Conservation (phyloP, 2,329 filamentous ascomycete species). For the Pseudopithomyces maydicus region DNA sequence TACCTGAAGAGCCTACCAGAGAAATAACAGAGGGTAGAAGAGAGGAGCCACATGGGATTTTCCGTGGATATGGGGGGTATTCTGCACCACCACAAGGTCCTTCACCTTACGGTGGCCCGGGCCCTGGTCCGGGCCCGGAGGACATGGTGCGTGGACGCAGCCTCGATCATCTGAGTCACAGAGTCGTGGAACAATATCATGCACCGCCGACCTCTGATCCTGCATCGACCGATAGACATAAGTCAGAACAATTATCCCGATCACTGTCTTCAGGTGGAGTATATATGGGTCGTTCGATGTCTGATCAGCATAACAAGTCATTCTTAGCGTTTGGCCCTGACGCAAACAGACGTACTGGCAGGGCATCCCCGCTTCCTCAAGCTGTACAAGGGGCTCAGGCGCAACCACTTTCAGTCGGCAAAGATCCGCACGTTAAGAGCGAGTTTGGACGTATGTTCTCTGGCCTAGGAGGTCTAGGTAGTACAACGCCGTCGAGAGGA, state of each 20-base stretch:
- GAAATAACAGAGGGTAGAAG: slow-evolving; percentile 33
- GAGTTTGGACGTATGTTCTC: slow-evolving; percentile 95
- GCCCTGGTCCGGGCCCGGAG: slow-evolving; percentile 27
- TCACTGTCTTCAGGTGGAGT: slow-evolving; percentile 40
- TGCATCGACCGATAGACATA: slow-evolving; percentile 38
- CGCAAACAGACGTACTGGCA: slow-evolving; percentile 78
- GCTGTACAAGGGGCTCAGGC: slow-evolving; percentile 91
- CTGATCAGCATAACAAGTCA: slow-evolving; percentile 61
- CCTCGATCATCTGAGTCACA: slow-evolving; percentile 38
- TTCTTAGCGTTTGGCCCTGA: slow-evolving; percentile 75
- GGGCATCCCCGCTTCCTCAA: slow-evolving; percentile 86
- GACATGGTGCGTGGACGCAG: slow-evolving; percentile 40
- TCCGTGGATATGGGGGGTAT: slow-evolving; percentile 39
- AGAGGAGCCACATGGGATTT: slow-evolving; percentile 36
- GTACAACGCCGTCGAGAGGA: slow-evolving; percentile 58
- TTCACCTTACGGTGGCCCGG: slow-evolving; percentile 27
- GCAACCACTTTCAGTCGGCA: slow-evolving; percentile 75
- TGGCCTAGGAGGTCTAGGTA: slow-evolving; percentile 77
- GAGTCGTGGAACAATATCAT: slow-evolving; percentile 46
- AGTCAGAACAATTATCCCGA: slow-evolving; percentile 39
- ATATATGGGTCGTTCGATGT: slow-evolving; percentile 31
- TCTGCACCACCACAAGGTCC: slow-evolving; percentile 27
- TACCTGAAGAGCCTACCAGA: slow-evolving; percentile 28
- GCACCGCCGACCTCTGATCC: slow-evolving; percentile 46
- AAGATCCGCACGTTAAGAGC: slow-evolving; percentile 89